Base-by-base conservation (phyloP, 2,329 filamentous ascomycete species). In the Ascochyta pisi region DNA sequence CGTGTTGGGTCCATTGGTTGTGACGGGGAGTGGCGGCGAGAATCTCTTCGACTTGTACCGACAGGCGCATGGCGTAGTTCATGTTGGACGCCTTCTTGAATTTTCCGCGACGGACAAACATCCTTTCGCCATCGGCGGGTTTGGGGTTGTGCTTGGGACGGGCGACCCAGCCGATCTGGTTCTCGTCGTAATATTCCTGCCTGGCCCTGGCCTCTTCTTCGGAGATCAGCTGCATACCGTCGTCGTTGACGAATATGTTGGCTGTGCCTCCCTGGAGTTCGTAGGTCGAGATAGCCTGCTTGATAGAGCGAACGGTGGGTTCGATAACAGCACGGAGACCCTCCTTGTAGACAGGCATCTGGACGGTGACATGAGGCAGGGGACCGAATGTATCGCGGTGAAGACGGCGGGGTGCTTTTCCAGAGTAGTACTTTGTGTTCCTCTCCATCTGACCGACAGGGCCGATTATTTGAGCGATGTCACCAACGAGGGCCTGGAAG, bases 321-420 rank as follows among this genome's bases (percentile, higher is more conserved):
- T 82, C 84, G 67, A 93, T 92, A 74, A 96, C 91, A 58, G 81
- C 85, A 33, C 79, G 78, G 3, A 96, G 82, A 62, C 91, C 90
- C 73, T 96, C 91, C 74, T 94, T 95, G 79, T 95, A 96, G 0
- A 96, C 90, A 4, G 91, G 91, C 73, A 90, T 93, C 70, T 96
- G 91, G 38, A 96, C 89, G 3, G 79, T 82, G 61, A 91, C 82
- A 69, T 91, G 90, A 2, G 89, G 89, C 15, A 93, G 80, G 70
- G 76, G 78, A 75, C 43, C 89, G 81, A 56, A 59, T 4, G 55
- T 60, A 46, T 70, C 65, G 19, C 83, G 83, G 1, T 88, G 86
- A 8, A 88, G 82, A n/a, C 69, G 63, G n/a, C 57, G 58, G 1
- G 71, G 69, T 9, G 67, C 50, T 26, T 82, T 80, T 1, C 89